phyloP scores from a whole-genome alignment of 345 rosid species.

The Rubroshorea leprosula region DNA sequence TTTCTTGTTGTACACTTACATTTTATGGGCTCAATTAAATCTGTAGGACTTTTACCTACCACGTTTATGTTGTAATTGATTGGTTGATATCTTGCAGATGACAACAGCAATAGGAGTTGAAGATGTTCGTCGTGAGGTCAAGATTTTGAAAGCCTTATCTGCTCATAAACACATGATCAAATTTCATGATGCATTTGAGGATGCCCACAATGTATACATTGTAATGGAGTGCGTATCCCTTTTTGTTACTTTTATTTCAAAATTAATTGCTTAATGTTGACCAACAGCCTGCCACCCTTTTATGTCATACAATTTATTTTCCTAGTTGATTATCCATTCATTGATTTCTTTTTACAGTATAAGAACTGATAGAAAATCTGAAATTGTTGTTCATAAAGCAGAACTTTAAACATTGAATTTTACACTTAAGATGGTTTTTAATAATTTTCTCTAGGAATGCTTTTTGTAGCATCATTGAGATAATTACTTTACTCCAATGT shows the following conservation, averaged over 20 bases:
- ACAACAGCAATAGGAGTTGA: conserved; percentile 76
- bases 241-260: not conserved
- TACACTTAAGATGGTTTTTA: not conserved
- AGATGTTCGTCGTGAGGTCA: conserved; percentile 96
- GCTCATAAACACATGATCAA: conserved; percentile 81
- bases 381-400: not conserved
- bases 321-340: no score
- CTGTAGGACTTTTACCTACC: no score
- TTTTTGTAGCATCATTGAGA: not conserved
- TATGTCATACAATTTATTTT: not conserved
- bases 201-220: conserved; percentile 68
- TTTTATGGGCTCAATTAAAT: no score
- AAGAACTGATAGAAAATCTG: not conserved
- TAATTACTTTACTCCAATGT: conserved; percentile 3
- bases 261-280: not conserved
- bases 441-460: not conserved
- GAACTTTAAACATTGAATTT: not conserved
- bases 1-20: not conserved
- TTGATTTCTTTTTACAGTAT: conserved; percentile 5
- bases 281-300: no score
- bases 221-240: conserved; percentile 79
- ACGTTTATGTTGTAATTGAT: no score
- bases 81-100: conserved; percentile 62
- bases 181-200: conserved; percentile 85
- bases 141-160: conserved; percentile 71